Evolutionary conservation across 805 yeast species (phyloP).

Genomic region (Zygosaccharomyces bailii): DNA sequence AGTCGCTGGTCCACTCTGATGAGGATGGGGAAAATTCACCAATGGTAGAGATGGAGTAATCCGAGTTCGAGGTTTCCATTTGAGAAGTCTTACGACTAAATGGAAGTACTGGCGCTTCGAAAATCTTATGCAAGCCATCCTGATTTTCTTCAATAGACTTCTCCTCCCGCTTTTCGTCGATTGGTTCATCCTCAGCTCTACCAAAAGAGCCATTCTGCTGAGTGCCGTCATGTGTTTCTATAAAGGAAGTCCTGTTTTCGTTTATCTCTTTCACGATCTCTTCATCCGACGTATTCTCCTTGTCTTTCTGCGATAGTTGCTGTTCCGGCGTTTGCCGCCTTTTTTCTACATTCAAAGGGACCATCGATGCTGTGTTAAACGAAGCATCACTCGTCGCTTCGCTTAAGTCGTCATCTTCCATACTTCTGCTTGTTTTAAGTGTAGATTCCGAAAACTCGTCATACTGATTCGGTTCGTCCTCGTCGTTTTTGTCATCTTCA

Average conservation of each 20-base stretch:
- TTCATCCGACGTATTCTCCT: slow-evolving; percentile 1
- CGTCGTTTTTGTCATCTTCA: slow-evolving; percentile 24
- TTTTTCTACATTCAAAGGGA: slow-evolving; percentile 30
- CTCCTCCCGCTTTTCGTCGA: slow-evolving; percentile 11
- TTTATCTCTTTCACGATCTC: slow-evolving; percentile 5
- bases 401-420: slow-evolving; percentile 29
- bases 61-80: slow-evolving; percentile 34
- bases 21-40: slow-evolving; percentile 48
- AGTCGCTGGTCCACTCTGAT: slow-evolving; percentile 42
- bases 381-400: slow-evolving; percentile 37
- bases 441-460: slow-evolving; percentile 41
- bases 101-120: slow-evolving; percentile 33
- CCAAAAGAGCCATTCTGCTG: slow-evolving; percentile 13
- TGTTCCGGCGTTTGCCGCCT: slow-evolving; percentile 13
- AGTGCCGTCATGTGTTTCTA: slow-evolving; percentile 15
- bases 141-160: slow-evolving; percentile 20
- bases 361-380: slow-evolving; percentile 28
- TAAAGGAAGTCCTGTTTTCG: slow-evolving; percentile 5
- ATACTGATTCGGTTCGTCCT: slow-evolving; percentile 26
- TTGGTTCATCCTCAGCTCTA: too few species aligned
- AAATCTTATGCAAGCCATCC: slow-evolving; percentile 26
- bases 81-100: slow-evolving; percentile 22
- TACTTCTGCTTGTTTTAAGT: slow-evolving; percentile 17
- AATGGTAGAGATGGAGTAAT: slow-evolving; percentile 40
- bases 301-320: slow-evolving; percentile 1